Percentiles rank a stretch among this genome's conserved stretches.
These are phyloP conservation scores for Heterobasidion parviporum DNA, from an alignment of 1,284 basidiomycete species.

Conservation along the genomic window DNA sequence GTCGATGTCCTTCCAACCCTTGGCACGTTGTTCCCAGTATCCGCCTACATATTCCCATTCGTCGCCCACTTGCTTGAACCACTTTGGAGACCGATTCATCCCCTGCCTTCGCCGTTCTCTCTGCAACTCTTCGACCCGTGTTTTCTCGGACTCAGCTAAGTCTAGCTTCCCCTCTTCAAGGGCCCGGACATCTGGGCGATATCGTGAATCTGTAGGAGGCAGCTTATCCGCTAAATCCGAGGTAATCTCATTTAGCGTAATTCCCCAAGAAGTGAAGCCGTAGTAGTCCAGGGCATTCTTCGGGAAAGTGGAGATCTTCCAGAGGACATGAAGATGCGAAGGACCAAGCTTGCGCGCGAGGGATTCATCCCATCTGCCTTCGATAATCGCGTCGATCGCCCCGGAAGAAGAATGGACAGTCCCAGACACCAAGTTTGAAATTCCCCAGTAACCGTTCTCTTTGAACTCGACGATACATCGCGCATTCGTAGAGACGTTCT, in stretches of 20 bases:
- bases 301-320: constrained; percentile 70
- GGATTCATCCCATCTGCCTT: constrained; percentile 83
- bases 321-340: constrained; percentile 66
- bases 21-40: constrained; percentile 74
- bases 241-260: constrained; percentile 78
- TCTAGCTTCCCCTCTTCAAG: constrained; percentile 79
- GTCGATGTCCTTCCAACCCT: constrained; percentile 51
- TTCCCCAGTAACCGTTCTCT: constrained; percentile 75
- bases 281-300: constrained; percentile 69
- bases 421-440: constrained; percentile 69
- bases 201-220: constrained; percentile 81
- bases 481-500: constrained; percentile 45
- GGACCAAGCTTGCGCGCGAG: constrained; percentile 58
- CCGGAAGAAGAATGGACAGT: constrained; percentile 48
- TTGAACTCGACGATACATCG: constrained; percentile 76
- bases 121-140: constrained; percentile 66
- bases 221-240: constrained; percentile 59
- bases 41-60: constrained; percentile 73
- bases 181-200: constrained; percentile 80
- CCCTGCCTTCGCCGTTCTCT: constrained; percentile 56
- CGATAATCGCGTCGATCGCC: constrained; percentile 46
- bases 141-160: constrained; percentile 71
- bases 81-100: constrained; percentile 49
- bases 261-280: constrained; percentile 75
- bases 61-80: constrained; percentile 66